Evolutionary conservation across 495 filamentous ascomycete genomes (phyloP).

Genomic region (Aspergillus campestris): DNA sequence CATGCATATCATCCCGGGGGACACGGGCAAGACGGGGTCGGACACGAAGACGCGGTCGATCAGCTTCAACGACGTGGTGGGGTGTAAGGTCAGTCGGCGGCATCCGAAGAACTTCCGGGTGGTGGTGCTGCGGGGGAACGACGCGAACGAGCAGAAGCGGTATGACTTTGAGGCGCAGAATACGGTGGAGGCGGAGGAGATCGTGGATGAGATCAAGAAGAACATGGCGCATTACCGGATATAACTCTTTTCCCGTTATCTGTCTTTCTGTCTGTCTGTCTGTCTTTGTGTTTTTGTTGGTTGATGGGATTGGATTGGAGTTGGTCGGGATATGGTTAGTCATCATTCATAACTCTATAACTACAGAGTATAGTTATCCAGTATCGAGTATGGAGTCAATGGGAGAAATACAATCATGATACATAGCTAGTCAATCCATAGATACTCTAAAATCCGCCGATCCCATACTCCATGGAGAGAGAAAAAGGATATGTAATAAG

Average conservation of each 20-base stretch:
- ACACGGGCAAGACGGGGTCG: conserved; percentile 45
- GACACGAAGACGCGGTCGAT: conserved; percentile 77
- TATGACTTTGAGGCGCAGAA: conserved; percentile 94
- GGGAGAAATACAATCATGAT: too few relatives aligned
- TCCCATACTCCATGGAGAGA: too few relatives aligned
- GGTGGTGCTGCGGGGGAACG: conserved; percentile 66
- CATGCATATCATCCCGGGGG: conserved; percentile 83
- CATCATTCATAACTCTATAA: background rate
- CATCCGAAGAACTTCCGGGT: conserved; percentile 92
- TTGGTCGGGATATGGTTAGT: background rate
- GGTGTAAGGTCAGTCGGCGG: conserved; percentile 82
- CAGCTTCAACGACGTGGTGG: conserved; percentile 85
- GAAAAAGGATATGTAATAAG: too few relatives aligned
- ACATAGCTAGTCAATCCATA: too few relatives aligned
- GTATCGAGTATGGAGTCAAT: too few relatives aligned
- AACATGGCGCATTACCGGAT: conserved; percentile 47
- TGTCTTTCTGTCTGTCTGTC: conserved; percentile 2
- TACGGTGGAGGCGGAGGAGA: conserved; percentile 71
- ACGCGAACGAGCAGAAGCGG: conserved; percentile 67
- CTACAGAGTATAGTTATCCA: too few relatives aligned
- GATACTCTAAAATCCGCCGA: too few relatives aligned
- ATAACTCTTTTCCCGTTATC: conserved; percentile 10
- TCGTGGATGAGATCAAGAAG: conserved; percentile 77
- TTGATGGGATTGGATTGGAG: background rate
- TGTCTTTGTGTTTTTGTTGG: background rate